Evolutionary conservation across 257 asterid genomes (phyloP).

Genomic region (Solanum commersonii): DNA sequence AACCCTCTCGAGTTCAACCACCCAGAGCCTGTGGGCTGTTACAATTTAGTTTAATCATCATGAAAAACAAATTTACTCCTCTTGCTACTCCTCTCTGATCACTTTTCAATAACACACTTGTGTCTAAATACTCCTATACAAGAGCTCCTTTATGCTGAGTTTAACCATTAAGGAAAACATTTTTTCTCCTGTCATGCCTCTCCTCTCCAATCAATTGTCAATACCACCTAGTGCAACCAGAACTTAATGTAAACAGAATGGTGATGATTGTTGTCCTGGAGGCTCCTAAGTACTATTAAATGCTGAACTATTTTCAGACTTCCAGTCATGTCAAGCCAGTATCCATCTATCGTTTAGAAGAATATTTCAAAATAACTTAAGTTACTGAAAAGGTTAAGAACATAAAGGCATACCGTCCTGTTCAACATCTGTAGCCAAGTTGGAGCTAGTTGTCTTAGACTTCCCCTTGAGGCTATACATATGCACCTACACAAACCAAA

Average conservation of each 20-base stretch:
- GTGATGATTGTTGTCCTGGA: not conserved
- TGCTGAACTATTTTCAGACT: not conserved
- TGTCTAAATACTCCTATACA: not conserved
- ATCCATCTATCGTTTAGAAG: not conserved
- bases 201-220: not conserved
- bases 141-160: not conserved
- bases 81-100: not conserved
- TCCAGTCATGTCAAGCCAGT: not conserved
- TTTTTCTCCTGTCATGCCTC: not conserved
- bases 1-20: not conserved
- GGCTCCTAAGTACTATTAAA: not conserved
- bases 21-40: not conserved
- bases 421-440: slow-evolving; percentile 39
- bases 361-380: not conserved
- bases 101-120: not conserved
- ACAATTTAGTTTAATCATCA: not conserved
- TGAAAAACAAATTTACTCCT: not conserved
- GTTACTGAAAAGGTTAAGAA: not conserved
- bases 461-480: slow-evolving; percentile 40
- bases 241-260: not conserved
- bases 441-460: slow-evolving; percentile 35
- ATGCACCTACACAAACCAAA: slow-evolving; percentile 41
- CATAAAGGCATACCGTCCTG: slow-evolving; percentile 40
- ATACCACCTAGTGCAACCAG: not conserved
- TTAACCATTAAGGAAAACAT: not conserved